Conservation (phyloP, 1,284 basidiomycete species). For the Flammula alnicola region DNA sequence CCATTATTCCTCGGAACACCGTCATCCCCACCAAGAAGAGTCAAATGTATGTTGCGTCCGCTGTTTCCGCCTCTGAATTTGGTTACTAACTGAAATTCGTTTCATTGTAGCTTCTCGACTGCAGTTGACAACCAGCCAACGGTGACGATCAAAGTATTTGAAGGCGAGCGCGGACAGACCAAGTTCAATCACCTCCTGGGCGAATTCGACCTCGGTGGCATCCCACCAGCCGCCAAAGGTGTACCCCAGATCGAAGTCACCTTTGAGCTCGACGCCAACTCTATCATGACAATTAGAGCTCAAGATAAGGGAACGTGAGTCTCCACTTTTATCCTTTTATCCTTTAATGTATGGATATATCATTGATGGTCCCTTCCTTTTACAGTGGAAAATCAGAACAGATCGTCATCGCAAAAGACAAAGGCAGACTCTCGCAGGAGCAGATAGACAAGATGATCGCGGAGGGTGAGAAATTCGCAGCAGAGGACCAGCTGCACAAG, state of each 20-base stretch:
- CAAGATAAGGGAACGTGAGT: conserved; percentile 56
- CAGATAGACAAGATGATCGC: conserved; percentile 88
- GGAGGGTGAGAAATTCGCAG: conserved; percentile 81
- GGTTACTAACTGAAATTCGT: conserved; percentile 1
- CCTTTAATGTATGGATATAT: background rate
- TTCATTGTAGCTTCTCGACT: conserved; percentile 62
- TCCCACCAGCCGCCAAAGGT: conserved; percentile 83
- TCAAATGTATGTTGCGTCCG: conserved; percentile 37
- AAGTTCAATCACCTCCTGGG: conserved; percentile 89
- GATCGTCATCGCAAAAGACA: conserved; percentile 85
- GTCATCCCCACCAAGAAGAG: conserved; percentile 90
- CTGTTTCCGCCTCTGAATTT: background rate
- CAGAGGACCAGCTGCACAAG: conserved; percentile 33
- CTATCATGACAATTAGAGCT: conserved; percentile 75
- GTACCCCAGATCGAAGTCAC: conserved; percentile 87
- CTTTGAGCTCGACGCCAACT: conserved; percentile 81
- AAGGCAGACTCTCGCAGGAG: conserved; percentile 85
- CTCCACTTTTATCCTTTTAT: conserved; percentile 32
- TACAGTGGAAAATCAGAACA: conserved; percentile 71
- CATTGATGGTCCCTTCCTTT: conserved; percentile 6
- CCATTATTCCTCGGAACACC: conserved; percentile 85
- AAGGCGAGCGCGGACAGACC: conserved; percentile 83
- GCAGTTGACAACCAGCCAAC: conserved; percentile 56
- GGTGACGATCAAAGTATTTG: conserved; percentile 79
- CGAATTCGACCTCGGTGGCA: conserved; percentile 83